These are phyloP conservation scores for Sclerotinia nivalis DNA, from an alignment of 2,329 filamentous ascomycete species.

Conservation along the genomic window DNA sequence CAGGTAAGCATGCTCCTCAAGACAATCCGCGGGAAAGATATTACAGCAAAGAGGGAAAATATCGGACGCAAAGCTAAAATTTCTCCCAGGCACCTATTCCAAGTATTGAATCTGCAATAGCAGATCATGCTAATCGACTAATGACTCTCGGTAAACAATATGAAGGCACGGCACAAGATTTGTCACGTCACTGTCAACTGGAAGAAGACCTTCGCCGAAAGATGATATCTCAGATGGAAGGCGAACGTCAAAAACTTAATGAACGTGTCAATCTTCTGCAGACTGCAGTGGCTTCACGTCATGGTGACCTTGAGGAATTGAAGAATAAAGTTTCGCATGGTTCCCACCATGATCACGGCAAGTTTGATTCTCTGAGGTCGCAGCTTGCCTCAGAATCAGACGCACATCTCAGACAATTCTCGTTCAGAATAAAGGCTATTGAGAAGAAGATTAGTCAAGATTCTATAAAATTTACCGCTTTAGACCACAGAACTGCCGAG, in stretches of 20 bases:
- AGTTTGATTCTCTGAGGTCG: neutral
- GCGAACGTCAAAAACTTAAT: neutral
- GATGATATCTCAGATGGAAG: slow-evolving; percentile 2
- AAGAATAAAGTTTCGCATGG: neutral
- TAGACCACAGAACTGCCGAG: slow-evolving; percentile 19
- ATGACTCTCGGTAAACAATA: neutral
- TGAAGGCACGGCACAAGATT: neutral
- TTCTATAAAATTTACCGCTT: slow-evolving; percentile 13
- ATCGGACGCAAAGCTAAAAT: neutral
- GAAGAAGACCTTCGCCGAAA: neutral
- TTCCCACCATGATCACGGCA: neutral
- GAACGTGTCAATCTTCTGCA: neutral
- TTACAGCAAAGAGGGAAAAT: neutral
- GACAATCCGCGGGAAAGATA: neutral
- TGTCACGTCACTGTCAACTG: slow-evolving; percentile 11
- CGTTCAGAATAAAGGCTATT: slow-evolving; percentile 1
- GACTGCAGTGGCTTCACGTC: slow-evolving; percentile 2
- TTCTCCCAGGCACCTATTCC: neutral
- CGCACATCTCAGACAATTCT: neutral
- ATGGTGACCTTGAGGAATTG: slow-evolving; percentile 9
- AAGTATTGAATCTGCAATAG: slow-evolving; percentile 4
- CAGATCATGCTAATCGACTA: neutral
- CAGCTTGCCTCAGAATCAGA: slow-evolving; percentile 7
- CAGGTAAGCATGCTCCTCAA: slow-evolving; percentile 14
- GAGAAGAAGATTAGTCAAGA: slow-evolving; percentile 5